A percentile compares a stretch with the other conserved stretches of the same genome.
Conservation (phyloP, 768 basidiomycete genomes). For the Clavaria fumosa region DNA sequence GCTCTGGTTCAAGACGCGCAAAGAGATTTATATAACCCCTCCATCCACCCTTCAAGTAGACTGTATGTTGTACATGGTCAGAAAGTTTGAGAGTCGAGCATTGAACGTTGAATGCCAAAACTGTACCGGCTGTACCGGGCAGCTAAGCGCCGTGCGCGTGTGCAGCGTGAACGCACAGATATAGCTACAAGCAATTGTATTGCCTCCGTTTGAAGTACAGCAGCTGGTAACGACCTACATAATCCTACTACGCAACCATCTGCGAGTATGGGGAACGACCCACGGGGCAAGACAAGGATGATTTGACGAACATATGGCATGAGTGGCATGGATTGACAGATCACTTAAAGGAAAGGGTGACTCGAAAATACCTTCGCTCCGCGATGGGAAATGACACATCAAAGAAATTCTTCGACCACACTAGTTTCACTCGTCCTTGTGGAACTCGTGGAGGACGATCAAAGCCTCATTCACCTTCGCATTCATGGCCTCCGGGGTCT, state of each 20-base stretch:
- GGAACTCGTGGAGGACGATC: conserved; percentile 73
- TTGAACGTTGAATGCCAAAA: no score
- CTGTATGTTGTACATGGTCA: conserved; percentile 52
- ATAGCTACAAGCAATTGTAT: conserved; percentile 42
- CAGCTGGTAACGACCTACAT: conserved; percentile 42
- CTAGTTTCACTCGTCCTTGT: conserved; percentile 21
- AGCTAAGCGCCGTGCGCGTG: no score
- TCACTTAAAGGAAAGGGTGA: conserved; percentile 23
- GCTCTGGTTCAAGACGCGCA: conserved; percentile 47
- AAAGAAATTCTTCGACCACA: conserved; percentile 6
- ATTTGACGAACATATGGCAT: conserved; percentile 22
- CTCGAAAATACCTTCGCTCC: conserved; percentile 39
- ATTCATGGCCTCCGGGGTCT: conserved; percentile 66
- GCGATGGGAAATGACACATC: no score
- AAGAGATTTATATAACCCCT: conserved; percentile 46
- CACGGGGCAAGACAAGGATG: conserved; percentile 12
- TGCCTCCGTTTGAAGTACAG: conserved; percentile 41
- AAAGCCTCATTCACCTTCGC: conserved; percentile 89
- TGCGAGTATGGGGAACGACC: conserved; percentile 16
- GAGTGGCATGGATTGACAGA: conserved; percentile 20
- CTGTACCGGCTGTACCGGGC: no score
- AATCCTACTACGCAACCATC: conserved; percentile 23
- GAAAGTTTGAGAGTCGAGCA: no score
- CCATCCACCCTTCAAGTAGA: conserved; percentile 32
- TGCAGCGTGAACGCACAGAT: no score